Conservation (phyloP, 345 rosid species). For the Crucihimalaya himalaica region DNA sequence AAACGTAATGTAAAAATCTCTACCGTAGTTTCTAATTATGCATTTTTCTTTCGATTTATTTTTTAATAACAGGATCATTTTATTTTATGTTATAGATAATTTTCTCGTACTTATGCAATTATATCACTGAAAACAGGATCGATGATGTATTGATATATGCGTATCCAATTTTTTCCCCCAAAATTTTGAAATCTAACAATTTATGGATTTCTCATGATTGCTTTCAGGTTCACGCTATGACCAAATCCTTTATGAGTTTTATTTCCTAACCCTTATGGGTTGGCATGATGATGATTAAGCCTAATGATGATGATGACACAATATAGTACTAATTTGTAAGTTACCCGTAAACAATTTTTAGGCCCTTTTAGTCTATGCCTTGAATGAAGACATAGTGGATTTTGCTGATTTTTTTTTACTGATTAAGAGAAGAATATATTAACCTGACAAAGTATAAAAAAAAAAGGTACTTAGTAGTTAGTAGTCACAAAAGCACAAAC, state of each 20-base stretch:
- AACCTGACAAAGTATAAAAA: conserved; percentile 32
- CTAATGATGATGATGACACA: conserved; percentile 31
- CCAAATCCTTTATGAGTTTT: conserved; percentile 15
- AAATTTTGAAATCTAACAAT: neutral
- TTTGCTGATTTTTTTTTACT: neutral
- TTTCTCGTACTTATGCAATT: neutral
- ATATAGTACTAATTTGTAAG: conserved; percentile 3
- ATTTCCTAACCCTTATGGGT: conserved; percentile 21
- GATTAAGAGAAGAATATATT: neutral
- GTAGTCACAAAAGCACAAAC: conserved; percentile 42
- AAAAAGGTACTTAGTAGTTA: conserved; percentile 24
- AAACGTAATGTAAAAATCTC: neutral
- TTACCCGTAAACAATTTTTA: conserved; percentile 21
- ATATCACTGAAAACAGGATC: neutral
- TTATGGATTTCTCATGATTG: conserved; percentile 7
- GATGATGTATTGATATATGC: neutral
- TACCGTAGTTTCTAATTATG: neutral
- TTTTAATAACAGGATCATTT: neutral
- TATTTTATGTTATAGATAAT: neutral
- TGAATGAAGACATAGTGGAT: conserved; percentile 12
- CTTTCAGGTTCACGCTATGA: conserved; percentile 26
- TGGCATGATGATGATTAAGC: conserved; percentile 38
- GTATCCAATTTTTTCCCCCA: neutral
- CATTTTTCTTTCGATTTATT: neutral
- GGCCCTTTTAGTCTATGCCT: conserved; percentile 19